Base-by-base conservation (phyloP, 2,329 filamentous ascomycete genomes). In the Zymoseptoria crescenta region DNA sequence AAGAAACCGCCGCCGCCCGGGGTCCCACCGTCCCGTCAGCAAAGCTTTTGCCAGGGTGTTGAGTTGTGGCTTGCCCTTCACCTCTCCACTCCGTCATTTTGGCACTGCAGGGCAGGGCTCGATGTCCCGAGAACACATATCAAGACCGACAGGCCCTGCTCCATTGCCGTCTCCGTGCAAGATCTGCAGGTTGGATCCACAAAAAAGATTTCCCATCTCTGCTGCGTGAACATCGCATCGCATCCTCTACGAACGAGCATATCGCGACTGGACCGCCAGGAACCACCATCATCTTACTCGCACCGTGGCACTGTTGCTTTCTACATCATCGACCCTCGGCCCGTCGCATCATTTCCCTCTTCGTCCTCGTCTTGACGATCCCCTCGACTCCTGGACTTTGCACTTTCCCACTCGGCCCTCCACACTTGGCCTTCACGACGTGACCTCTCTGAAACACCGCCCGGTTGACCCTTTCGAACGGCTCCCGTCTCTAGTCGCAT, bases 401-500 rank as follows among this genome's bases (percentile, higher is more conserved):
- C 20, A 21, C 51, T 54, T 54, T 21, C 56, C 20, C 30, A 52
- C 57, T 24, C 45, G 48, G 21, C 50, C 29, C 21, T 50, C 30
- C 57, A 56, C 48, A 45, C 30, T 30, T 16, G 29, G 30, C n/a
- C 57, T 27, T 21, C 20, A 8, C 3, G 24, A 19, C 52, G 52
- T 50, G 30, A 45, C 10, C 51, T 45, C 20, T 24, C 16, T 52
- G 24, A 52, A 29, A 29, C 51, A 52, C 16, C 51, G 24, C 51
- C 51, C n/a, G 16, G 10, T 27, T 19, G 8, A 53, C 53, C 59
- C 65, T 63, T 24, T 2, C 24, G 65, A 68, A 66, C 65, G 62
- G 57, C 54, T 55, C 54, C 59, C 58, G 51, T 60, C 62, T 35
- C 61, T 67, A 68, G 66, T 51, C 65, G 64, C 65, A 67, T 67